Evolutionary conservation across 768 basidiomycete genomes (phyloP), one percentile per base, ranked within the genome.

Genomic region (Ramaria sp.): DNA sequence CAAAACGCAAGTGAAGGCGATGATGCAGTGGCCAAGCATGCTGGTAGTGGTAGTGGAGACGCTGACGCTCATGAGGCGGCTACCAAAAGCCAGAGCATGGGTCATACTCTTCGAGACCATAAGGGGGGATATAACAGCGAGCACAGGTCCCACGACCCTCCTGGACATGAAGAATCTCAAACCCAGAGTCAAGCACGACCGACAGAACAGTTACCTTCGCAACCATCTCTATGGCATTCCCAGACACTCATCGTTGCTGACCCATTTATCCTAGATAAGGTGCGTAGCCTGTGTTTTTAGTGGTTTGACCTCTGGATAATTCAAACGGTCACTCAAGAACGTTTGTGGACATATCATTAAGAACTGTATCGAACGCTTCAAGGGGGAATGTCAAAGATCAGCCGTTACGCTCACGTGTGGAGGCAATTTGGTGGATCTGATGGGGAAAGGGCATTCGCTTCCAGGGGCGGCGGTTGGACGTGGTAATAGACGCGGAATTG

Each of bases 201-300:
- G 34, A 37, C 15, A n/a, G 51, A 41, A 41, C 24, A 53, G 38
- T 1, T 38, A 57, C 34, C 13, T 37, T 13, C 34, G 54, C 61
- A 56, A n/a, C 51, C 55, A 60, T 60, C 30, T 61, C 55, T 31
- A 54, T 58, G 57, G 17, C 41, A 20, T 3, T n/a, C 49, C 17
- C 48, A 31, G 6, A 19, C 54, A 6, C 61, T 67, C 41, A 66
- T 63, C 55, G 68, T 75, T 42, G 64, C 66, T 24, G 75, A 76
- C 61, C 76, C 76, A 0, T 77, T 77, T 62, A 67, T 75, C 48
- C 63, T 58, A 19, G 63, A 58, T 34, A 75, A 72, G 70, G 75
- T 73, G 49, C 39, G 60, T 49, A 13, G 15, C 3, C 46, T 31
- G 24, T 27, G 19, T 7, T 13, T 19, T 13, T 19, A 10, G 5